phyloP scores from a whole-genome alignment of 768 basidiomycete genomes.

The Leccinum variicolor region DNA sequence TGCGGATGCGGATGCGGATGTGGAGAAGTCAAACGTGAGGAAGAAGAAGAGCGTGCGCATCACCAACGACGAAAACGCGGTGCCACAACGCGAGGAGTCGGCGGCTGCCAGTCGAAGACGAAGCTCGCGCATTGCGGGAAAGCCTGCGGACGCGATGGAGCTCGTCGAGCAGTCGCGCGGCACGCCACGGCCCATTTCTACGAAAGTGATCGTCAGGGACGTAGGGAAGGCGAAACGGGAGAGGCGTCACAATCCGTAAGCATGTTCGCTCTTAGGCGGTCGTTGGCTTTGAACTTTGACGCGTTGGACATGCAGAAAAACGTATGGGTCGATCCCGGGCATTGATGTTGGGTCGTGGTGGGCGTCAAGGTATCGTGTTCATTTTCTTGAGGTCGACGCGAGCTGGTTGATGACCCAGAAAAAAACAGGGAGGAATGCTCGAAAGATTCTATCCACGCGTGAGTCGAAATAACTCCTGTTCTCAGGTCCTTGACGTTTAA shows the following conservation, averaged over 20 bases:
- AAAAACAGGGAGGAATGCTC: constrained; percentile 57
- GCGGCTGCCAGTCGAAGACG: constrained; percentile 43
- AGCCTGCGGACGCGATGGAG: constrained; percentile 45
- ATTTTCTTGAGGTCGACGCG: not conserved
- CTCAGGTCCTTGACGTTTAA: not conserved
- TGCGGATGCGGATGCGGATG: constrained; percentile 6
- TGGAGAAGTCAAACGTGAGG: constrained; percentile 24
- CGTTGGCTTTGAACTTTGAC: constrained; percentile 16
- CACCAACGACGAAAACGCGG: constrained; percentile 18
- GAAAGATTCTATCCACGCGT: constrained; percentile 82
- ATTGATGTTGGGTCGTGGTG: constrained; percentile 82
- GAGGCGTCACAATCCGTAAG: constrained; percentile 35
- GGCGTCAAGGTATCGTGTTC: constrained; percentile 52
- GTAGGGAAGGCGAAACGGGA: constrained; percentile 33
- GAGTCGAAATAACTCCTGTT: constrained; percentile 28
- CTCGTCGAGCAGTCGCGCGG: constrained; percentile 36
- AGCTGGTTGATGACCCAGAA: not conserved
- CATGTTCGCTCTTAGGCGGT: not conserved
- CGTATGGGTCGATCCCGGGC: constrained; percentile 77
- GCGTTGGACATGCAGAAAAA: constrained; percentile 48
- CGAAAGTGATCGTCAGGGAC: constrained; percentile 34
- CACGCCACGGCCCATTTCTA: constrained; percentile 37
- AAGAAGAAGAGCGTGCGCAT: constrained; percentile 19
- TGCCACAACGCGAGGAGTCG: not conserved
- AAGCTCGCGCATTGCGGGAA: constrained; percentile 64